Base-by-base conservation (phyloP, 306 rosid genomes). In the Trifolium pratense region DNA sequence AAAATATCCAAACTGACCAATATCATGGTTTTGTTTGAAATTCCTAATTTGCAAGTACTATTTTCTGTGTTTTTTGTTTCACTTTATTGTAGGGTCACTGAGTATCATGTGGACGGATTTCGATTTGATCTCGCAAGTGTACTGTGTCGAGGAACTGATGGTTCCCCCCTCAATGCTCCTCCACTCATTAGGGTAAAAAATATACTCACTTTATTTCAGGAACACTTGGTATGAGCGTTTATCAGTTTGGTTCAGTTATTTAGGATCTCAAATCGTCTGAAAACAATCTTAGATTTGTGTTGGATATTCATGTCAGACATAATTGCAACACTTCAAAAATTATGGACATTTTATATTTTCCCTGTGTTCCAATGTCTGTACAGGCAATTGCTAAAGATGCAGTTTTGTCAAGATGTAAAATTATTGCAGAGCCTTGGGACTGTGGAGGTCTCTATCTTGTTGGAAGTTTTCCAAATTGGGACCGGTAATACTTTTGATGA, bases 371-470 rank as follows among this genome's bases (percentile, higher is more conserved):
- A 55, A 1, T 31, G 39, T 65, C 10, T 67, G 63, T 29, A 29
- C 87, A 94, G 99, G 96, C 89, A 69, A 91, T 94, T 82, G 89
- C 97, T 36, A 94, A 89, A 87, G 99, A 94, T 86, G 77, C 75
- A 62, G 84, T 86, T 58, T 82, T 94, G 69, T 89, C 99, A 9
- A 89, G 95, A 79, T 94, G 97, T 82, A 94, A 94, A 81, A 79
- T 94, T 75, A 88, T 94, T 82, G 82, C 99, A n/a, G 99, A 94
- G 86, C 99, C 99, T 73, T 94, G 99, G 99, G 99, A 94, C 79
- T 94, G 99, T 75, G 96, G 93, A 70, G 96, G 93, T 78, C 99
- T 91, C 68, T 90, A 94, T 88, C 97, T 91, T 75, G 97, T 94
- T 84, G 97, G 97, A 78, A 75, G 86, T 45, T 94, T 91, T 82